These are phyloP conservation scores for Xylaria scruposa DNA, from an alignment of 495 filamentous ascomycete species.

Conservation along the genomic window DNA sequence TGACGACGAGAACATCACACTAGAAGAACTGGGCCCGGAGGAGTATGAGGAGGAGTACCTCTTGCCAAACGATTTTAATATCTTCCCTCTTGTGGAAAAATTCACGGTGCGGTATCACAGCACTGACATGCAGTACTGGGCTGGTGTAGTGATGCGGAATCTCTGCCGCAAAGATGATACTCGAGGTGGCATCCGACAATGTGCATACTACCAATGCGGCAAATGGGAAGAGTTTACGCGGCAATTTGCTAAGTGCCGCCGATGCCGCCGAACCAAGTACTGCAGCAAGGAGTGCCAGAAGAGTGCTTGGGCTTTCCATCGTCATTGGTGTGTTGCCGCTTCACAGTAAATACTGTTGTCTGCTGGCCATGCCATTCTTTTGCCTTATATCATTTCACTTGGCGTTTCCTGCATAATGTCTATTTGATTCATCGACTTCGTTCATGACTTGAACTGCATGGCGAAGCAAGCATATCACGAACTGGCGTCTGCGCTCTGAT, in stretches of 20 bases:
- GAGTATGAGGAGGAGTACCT: slow-evolving; percentile 89
- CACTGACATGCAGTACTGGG: slow-evolving; percentile 99
- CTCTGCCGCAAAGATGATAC: slow-evolving; percentile 97
- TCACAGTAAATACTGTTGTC: slow-evolving; percentile 49
- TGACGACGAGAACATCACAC: slow-evolving; percentile 63
- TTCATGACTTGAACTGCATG: slow-evolving; percentile 46
- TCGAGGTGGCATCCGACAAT: slow-evolving; percentile 91
- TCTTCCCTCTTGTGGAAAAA: slow-evolving; percentile 97
- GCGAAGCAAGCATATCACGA: slow-evolving; percentile 49
- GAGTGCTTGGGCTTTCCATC: slow-evolving; percentile 95
- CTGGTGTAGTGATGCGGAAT: slow-evolving; percentile 97
- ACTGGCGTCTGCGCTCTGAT: slow-evolving; percentile 46
- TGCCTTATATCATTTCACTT: slow-evolving; percentile 40
- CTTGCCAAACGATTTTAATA: slow-evolving; percentile 92
- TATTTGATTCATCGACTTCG: slow-evolving; percentile 43
- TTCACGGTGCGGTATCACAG: slow-evolving; percentile 95
- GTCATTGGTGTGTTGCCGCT: slow-evolving; percentile 94
- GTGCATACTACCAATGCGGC: slow-evolving; percentile 95
- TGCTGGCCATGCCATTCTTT: slow-evolving; percentile 26
- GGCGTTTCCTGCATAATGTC: slow-evolving; percentile 48
- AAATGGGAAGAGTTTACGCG: slow-evolving; percentile 96
- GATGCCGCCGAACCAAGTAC: slow-evolving; percentile 97
- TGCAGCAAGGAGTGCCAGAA: slow-evolving; percentile 99
- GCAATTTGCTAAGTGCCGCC: slow-evolving; percentile 96
- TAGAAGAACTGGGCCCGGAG: slow-evolving; percentile 50